Base-by-base conservation (phyloP, 2,329 filamentous ascomycete species). In the Grosmannia clavigera region DNA sequence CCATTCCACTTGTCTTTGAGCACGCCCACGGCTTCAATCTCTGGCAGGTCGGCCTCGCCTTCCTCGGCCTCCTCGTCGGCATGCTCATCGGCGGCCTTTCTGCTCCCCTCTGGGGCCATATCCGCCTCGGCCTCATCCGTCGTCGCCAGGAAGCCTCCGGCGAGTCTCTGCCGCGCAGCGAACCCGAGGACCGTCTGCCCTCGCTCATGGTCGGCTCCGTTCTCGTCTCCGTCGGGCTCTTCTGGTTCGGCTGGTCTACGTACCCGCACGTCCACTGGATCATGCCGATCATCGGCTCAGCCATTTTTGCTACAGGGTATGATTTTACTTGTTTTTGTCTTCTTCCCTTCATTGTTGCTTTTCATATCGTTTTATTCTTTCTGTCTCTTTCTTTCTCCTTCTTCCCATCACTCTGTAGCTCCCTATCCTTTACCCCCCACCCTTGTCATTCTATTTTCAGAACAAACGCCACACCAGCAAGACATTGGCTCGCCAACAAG, bases 221-320 rank as follows among this genome's bases (percentile, higher is more conserved):
- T 53, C 73, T 95, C 11, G 89, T 94, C 38, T 89, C 91, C 5
- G 76, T 88, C 60, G 89, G 90, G 7, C 74, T 97, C 19, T 95
- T 96, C 71, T 87, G 89, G 74, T 96, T 96, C 73, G 90, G 84
- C 10, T 96, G 90, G 88, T 91, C 88, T 5, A 87, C 87, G 16
- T 92, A 85, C 70, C 72, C 84, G 2, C 80, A 72, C 66, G 81
- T 96, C 56, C 86, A 90, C 72, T 92, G 85, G 85, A 87, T 89
- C 63, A 79, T 85, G 54, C 86, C 87, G 31, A 85, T 90, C 65
- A 85, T 92, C 72, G 88, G 85, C 25, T 87, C 84, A 33, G 78
- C 71, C 51, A 75, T 92, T 53, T 92, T 91, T 73, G 87, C 85
- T 61, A 75, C 79, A 69, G 88, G 81, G 83, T 87, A 76, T 76